A percentile compares a stretch with the other conserved stretches of the same genome.
Conservation (phyloP, 2,329 filamentous ascomycete species). For the Pseudogymnoascus sp. region DNA sequence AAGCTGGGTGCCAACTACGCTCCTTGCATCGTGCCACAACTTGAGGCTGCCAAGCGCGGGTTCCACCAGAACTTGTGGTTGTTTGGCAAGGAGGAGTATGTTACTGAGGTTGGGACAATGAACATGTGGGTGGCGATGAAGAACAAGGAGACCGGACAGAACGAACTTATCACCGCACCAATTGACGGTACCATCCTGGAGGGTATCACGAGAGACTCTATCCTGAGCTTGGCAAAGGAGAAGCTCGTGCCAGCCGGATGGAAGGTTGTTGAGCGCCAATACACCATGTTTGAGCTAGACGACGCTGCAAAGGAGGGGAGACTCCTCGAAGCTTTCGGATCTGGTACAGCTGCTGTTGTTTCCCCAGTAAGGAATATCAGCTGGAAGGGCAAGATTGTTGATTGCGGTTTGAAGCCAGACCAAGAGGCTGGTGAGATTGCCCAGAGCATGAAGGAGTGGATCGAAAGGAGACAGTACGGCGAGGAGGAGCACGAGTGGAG, state of each 20-base stretch:
- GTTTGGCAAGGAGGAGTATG: slow-evolving; percentile 88
- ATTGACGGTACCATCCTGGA: slow-evolving; percentile 94
- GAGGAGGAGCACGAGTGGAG: slow-evolving; percentile 92
- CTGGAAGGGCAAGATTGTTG: slow-evolving; percentile 73
- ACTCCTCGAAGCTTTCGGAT: slow-evolving; percentile 85
- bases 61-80: slow-evolving; percentile 99
- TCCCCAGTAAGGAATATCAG: slow-evolving; percentile 82
- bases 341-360: slow-evolving; percentile 90
- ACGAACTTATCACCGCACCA: slow-evolving; percentile 89
- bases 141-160: slow-evolving; percentile 80
- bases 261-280: slow-evolving; percentile 81
- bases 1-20: slow-evolving; percentile 99
- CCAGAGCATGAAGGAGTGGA: slow-evolving; percentile 88
- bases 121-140: slow-evolving; percentile 87
- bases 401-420: slow-evolving; percentile 71
- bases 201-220: slow-evolving; percentile 87
- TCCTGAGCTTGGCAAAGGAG: slow-evolving; percentile 79
- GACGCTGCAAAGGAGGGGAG: slow-evolving; percentile 77
- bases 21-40: slow-evolving; percentile 95
- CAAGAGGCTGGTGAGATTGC: slow-evolving; percentile 87
- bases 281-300: slow-evolving; percentile 78
- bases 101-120: slow-evolving; percentile 98
- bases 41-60: slow-evolving; percentile 80
- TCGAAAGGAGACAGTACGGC: slow-evolving; percentile 90
- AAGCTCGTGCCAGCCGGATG: slow-evolving; percentile 77